These are phyloP conservation scores for Solanum megistacrolobum DNA, from an alignment of 257 asterid genomes.

Conservation along the genomic window DNA sequence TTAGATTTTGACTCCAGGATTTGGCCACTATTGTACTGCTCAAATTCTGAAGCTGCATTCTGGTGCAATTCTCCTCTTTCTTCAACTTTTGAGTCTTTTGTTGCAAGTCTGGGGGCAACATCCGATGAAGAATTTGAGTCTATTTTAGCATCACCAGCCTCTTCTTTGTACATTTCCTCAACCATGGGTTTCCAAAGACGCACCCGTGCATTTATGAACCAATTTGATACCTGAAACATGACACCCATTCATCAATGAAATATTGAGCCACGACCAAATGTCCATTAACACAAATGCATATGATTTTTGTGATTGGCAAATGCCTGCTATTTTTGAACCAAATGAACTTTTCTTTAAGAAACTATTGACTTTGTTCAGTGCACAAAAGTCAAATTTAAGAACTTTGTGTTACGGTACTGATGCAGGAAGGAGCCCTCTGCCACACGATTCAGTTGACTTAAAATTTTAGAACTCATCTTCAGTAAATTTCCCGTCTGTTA, in stretches of 20 bases:
- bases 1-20: conserved; percentile 28
- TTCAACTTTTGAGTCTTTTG: conserved; percentile 23
- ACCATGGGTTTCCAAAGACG: conserved; percentile 99
- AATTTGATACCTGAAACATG: conserved; percentile 69
- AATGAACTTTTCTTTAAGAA: neutral
- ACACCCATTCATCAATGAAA: conserved; percentile 2
- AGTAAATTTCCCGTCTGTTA: neutral
- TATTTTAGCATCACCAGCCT: conserved; percentile 45
- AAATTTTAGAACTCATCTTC: neutral
- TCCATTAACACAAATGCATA: neutral
- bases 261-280: neutral
- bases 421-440: neutral
- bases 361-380: neutral
- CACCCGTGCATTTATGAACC: conserved; percentile 94
- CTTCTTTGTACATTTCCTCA: conserved; percentile 95
- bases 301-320: neutral
- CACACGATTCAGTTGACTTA: neutral
- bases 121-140: conserved; percentile 63
- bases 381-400: neutral
- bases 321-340: neutral
- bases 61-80: conserved; percentile 32
- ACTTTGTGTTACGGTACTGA: neutral
- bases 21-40: conserved; percentile 13
- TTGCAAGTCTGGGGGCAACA: conserved; percentile 15
- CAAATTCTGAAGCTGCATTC: conserved; percentile 18